Evolutionary conservation across 805 yeast species (phyloP).

Genomic region (Saccharomyces kudriavzevii): DNA sequence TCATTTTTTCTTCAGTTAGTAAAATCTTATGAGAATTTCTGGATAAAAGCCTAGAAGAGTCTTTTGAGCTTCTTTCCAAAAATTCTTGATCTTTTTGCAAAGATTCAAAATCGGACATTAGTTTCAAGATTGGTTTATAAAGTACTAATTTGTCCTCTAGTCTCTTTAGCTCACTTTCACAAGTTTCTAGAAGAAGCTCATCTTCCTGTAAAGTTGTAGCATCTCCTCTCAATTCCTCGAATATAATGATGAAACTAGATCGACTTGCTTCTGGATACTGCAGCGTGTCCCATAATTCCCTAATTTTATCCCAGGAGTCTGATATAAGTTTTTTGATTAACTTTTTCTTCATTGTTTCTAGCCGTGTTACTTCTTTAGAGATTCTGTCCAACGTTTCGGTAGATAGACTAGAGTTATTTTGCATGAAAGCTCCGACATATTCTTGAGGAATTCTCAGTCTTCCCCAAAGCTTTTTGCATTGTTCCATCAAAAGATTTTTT

Average conservation of each 20-base stretch:
- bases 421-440: conserved; percentile 35
- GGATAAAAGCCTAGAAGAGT: conserved; percentile 69
- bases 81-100: conserved; percentile 52
- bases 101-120: conserved; percentile 48
- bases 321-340: conserved; percentile 60
- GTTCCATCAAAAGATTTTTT: conserved; percentile 27
- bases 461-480: conserved; percentile 48
- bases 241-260: conserved; percentile 36
- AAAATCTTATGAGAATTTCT: conserved; percentile 73
- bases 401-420: conserved; percentile 40
- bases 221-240: conserved; percentile 8
- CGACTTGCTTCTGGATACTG: conserved; percentile 50
- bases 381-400: conserved; percentile 41
- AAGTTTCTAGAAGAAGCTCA: conserved; percentile 53
- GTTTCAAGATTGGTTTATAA: conserved; percentile 46
- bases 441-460: conserved; percentile 43
- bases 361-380: conserved; percentile 46
- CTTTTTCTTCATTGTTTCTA: conserved; percentile 52
- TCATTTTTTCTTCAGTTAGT: conserved; percentile 66
- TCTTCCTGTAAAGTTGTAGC: conserved; percentile 34
- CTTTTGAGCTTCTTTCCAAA: conserved; percentile 63
- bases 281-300: conserved; percentile 52
- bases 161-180: conserved; percentile 52
- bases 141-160: conserved; percentile 44
- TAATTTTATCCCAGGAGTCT: conserved; percentile 53